A percentile compares a stretch with the other conserved stretches of the same genome.
These are phyloP conservation scores for Vigna reflexopilosa DNA, from an alignment of 306 rosid genomes.

Conservation along the genomic window DNA sequence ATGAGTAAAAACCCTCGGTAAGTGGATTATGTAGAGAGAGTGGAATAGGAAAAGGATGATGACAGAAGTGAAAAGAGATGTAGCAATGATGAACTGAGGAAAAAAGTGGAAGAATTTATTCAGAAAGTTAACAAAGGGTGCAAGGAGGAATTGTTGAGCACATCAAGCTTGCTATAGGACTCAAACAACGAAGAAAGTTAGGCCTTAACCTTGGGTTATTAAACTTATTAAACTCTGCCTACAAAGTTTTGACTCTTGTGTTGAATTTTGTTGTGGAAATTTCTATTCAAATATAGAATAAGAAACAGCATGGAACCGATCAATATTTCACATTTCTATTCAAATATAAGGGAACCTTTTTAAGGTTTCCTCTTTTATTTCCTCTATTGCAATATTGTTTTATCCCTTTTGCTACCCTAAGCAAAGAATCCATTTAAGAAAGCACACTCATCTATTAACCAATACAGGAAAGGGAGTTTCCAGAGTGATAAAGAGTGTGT, in stretches of 20 bases:
- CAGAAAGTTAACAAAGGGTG: conserved; percentile 69
- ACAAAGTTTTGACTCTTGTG: conserved; percentile 26
- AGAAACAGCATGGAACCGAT: too few relatives aligned
- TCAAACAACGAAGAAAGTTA: neutral
- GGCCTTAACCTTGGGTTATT: neutral
- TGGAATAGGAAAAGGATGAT: conserved; percentile 24
- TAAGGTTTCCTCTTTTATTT: conserved; percentile 52
- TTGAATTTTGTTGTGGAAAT: conserved; percentile 38
- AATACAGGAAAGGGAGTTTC: conserved; percentile 51
- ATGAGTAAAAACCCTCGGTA: too few relatives aligned
- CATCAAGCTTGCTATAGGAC: conserved; percentile 40
- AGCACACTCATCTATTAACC: conserved; percentile 62
- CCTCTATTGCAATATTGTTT: conserved; percentile 44
- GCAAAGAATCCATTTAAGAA: conserved; percentile 50
- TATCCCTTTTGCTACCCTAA: conserved; percentile 68
- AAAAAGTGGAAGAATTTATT: conserved; percentile 75
- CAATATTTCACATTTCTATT: too few relatives aligned
- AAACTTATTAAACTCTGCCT: neutral
- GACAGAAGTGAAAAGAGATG: neutral
- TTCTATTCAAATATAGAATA: too few relatives aligned
- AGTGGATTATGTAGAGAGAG: conserved; percentile 17
- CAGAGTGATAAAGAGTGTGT: conserved; percentile 30
- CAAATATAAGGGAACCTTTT: conserved; percentile 25
- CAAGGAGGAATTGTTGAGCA: conserved; percentile 61
- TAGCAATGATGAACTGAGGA: conserved; percentile 57